Evolutionary conservation across 2,329 filamentous ascomycete species (phyloP).

Genomic region (Cercospora sesami): DNA sequence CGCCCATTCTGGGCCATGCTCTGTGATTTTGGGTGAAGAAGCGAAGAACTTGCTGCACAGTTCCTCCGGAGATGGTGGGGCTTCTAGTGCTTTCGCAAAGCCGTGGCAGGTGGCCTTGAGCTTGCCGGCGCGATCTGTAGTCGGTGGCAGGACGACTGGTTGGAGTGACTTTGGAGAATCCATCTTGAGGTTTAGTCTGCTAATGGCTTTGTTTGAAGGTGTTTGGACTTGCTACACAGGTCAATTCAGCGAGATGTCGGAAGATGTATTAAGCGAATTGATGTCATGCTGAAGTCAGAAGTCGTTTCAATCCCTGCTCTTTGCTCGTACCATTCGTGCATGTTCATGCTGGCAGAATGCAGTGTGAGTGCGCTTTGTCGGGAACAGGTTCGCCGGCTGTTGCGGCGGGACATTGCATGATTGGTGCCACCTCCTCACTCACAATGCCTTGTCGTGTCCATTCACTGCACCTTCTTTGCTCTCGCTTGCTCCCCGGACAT

Average conservation of each 20-base stretch:
- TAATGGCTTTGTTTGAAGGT: not conserved
- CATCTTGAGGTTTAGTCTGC: not conserved
- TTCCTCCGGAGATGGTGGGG: not conserved
- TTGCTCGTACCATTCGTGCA: not conserved
- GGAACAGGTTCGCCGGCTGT: not conserved
- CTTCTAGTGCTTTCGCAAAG: constrained; percentile 3
- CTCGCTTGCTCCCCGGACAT: not conserved
- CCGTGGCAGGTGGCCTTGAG: not conserved
- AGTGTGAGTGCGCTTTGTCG: not conserved
- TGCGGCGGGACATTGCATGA: not conserved
- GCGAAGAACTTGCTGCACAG: not conserved
- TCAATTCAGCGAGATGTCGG: not conserved
- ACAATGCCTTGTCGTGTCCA: not conserved
- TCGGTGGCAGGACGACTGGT: constrained; percentile 1
- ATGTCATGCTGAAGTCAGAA: constrained; percentile 14
- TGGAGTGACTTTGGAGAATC: constrained; percentile 1
- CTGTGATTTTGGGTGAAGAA: not conserved
- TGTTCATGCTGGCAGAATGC: not conserved
- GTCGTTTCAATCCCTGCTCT: not conserved
- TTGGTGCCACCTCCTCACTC: not conserved
- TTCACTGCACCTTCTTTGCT: not conserved
- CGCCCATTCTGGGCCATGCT: constrained; percentile 1
- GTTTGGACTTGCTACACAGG: not conserved
- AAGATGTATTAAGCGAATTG: not conserved
- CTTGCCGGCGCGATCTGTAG: constrained; percentile 1